These are phyloP conservation scores for Arthrinium puccinioides DNA, from an alignment of 2,329 filamentous ascomycete species.

Conservation along the genomic window DNA sequence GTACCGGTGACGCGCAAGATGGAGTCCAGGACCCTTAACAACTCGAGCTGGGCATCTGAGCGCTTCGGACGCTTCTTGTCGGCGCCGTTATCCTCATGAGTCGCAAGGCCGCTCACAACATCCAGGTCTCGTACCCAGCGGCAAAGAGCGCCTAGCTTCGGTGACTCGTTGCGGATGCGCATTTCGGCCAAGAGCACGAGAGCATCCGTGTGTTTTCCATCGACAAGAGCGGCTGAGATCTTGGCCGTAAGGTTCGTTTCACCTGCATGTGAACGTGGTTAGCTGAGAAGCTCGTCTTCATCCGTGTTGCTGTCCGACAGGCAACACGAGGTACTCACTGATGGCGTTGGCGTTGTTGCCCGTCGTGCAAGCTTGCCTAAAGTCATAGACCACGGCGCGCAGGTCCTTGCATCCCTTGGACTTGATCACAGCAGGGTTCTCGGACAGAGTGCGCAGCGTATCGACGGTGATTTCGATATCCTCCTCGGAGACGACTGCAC, in stretches of 20 bases:
- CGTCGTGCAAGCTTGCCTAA: slow-evolving; percentile 61
- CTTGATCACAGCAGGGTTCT: slow-evolving; percentile 58
- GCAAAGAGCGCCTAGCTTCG: slow-evolving; percentile 61
- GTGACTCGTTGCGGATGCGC: slow-evolving; percentile 57
- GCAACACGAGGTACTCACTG: too few relatives aligned
- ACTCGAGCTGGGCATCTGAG: slow-evolving; percentile 41
- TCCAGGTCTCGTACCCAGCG: slow-evolving; percentile 68
- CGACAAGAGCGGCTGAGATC: slow-evolving; percentile 57
- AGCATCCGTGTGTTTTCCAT: slow-evolving; percentile 60
- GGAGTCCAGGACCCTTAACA: slow-evolving; percentile 55
- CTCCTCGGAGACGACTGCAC: slow-evolving; percentile 50
- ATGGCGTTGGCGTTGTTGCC: slow-evolving; percentile 53
- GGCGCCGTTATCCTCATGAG: slow-evolving; percentile 35
- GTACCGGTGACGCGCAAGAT: slow-evolving; percentile 57
- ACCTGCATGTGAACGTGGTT: slow-evolving; percentile 21
- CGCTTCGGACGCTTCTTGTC: slow-evolving; percentile 15
- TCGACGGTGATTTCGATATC: slow-evolving; percentile 63
- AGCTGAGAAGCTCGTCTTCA: too few relatives aligned
- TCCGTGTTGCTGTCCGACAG: too few relatives aligned
- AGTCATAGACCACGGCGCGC: slow-evolving; percentile 60
- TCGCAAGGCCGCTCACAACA: slow-evolving; percentile 58
- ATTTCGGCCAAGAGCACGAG: slow-evolving; percentile 61
- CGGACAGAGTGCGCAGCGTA: slow-evolving; percentile 49
- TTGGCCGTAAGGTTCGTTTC: slow-evolving; percentile 58
- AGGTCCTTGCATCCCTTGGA: slow-evolving; percentile 61